Conservation (phyloP, 345 rosid species). For the Euphorbia pulcherrima region DNA sequence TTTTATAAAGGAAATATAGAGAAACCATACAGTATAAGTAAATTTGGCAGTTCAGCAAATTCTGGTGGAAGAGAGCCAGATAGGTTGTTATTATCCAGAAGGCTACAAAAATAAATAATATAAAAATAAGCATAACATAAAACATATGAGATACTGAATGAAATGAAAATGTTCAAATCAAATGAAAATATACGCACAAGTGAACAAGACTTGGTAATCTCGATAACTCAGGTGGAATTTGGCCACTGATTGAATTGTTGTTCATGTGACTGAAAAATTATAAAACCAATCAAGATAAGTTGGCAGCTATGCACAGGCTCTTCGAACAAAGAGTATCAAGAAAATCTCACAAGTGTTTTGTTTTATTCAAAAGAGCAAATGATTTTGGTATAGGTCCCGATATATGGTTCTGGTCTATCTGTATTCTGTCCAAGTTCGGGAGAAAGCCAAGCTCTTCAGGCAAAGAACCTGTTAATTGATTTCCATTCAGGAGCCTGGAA, state of each 20-base stretch:
- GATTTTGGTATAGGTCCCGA: constrained; percentile 79
- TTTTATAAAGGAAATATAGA: background rate
- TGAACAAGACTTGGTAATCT: constrained; percentile 75
- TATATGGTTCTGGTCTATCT: constrained; percentile 82
- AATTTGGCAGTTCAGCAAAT: constrained; percentile 57
- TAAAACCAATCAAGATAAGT: constrained; percentile 1
- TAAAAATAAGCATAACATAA: background rate
- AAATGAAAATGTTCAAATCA: constrained; percentile 6
- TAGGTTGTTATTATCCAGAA: constrained; percentile 87
- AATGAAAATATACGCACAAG: constrained; percentile 57
- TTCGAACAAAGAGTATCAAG: constrained; percentile 15
- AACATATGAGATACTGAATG: background rate
- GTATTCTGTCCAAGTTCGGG: constrained; percentile 84
- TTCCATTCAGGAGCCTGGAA: constrained; percentile 89
- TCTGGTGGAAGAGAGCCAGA: constrained; percentile 79
- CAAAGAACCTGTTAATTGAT: constrained; percentile 64
- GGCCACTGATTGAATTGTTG: constrained; percentile 92
- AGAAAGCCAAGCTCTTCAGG: constrained; percentile 89
- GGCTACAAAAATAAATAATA: constrained; percentile 45
- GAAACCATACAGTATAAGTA: constrained; percentile 76
- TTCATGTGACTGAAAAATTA: constrained; percentile 72
- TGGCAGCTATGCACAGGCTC: background rate
- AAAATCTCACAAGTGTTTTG: constrained; percentile 81
- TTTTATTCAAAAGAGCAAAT: constrained; percentile 76
- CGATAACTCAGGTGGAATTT: constrained; percentile 80